Evolutionary conservation across 345 rosid species (phyloP), one percentile per base, ranked within the genome.

Genomic region (Dimocarpus longan): DNA sequence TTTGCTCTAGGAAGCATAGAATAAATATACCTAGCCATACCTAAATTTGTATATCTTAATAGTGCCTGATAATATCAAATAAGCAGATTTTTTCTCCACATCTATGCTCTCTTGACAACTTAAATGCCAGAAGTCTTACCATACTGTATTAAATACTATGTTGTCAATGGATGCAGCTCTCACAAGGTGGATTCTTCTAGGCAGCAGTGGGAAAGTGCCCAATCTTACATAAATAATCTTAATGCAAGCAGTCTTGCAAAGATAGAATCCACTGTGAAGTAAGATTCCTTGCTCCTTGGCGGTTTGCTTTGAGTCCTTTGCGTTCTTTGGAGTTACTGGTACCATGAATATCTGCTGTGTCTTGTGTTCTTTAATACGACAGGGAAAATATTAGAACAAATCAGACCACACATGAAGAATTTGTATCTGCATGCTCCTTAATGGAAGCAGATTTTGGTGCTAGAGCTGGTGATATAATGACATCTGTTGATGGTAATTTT

Each of bases 151-250:
- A 26, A 69, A 28, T 60, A 10, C 11, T 76, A n/a, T 71, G 18
- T 68, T 81, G 80, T 68, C 48, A 26, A 73, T 52, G 68, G 10
- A 69, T 87, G 84, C 90, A 95, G 99, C 85, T 84, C 88, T 52
- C 86, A 70, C 52, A 85, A 63, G 75, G 87, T 83, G 68, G 87
- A 79, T 39, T 76, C 76, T 66, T 92, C 94, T 37, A 78, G 62
- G 78, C 82, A 83, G 42, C 87, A 85, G 48, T 93, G 93, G 98
- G 89, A 89, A 80, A 76, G 87, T 76, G 86, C 88, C 3, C 84
- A 80, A 74, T 82, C 87, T 73, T 70, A 68, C 65, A 76, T 87
- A 8, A 78, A 73, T 24, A 60, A 82, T 64, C 78, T 87, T 73
- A 82, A 84, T 52, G 70, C 69, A 60, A 83, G 73, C 63, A 80